Evolutionary conservation across 306 rosid species (phyloP), one percentile per base, ranked within the genome.

Genomic region (Psophocarpus tetragonolobus): DNA sequence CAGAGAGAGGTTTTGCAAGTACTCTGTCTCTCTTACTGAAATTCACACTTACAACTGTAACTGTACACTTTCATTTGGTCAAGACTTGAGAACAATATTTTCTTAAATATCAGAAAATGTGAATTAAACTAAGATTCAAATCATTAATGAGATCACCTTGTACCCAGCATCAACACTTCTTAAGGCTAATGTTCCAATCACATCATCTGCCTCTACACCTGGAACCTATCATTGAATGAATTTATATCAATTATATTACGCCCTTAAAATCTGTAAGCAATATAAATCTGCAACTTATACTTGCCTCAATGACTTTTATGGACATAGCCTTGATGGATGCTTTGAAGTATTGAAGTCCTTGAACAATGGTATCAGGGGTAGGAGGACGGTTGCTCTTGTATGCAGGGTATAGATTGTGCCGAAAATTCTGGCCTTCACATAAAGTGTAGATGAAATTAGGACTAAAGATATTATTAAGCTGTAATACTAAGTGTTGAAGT

Each of bases 161-260:
- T 90, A 92, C 73, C 98, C 97, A 65, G 86, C 88, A 85, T 88
- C 86, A 73, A 91, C 92, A 73, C 95, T 95, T 77, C 92, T 87
- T 51, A 84, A 69, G 53, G 98, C 95, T 86, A 95, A 90, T 26
- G 98, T 95, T 84, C 97, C 97, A 78, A 95, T 92, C 79, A 95
- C 98, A 87, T 95, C 97, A 83, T 95, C 98, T 58, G 98, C 98
- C 85, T 95, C 98, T 73, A 95, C 97, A 68, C 98, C 97, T 17
- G 97, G 96, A 68, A 95, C 98, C 97, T 92, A 89, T 66, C 68
- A 76, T 82, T 63, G 35, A 82, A 80, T 77, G 71, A 68, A 60
- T 56, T 80, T 63, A 64, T 32, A 79, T 69, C 77, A 81, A 33
- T 50, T 74, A 72, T n/a, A 67, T 51, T 26, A 44, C 57, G 60